A percentile compares a stretch with the other conserved stretches of the same genome.
Conservation (phyloP, 768 basidiomycete species). For the Russula griseocarnosa region DNA sequence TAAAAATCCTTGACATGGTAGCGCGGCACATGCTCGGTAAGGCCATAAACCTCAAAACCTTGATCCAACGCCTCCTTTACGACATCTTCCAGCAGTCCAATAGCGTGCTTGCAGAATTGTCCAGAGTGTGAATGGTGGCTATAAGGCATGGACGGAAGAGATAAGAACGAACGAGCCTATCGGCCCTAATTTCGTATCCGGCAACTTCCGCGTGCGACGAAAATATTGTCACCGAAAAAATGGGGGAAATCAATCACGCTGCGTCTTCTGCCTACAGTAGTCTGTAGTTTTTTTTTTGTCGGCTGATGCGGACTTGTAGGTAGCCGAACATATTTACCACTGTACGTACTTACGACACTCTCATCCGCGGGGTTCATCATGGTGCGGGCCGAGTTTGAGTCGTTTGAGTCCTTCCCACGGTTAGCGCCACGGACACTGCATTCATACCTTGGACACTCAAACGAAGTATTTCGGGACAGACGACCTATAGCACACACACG, state of each 20-base stretch:
- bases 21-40: slow-evolving; percentile 92
- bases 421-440: neutral
- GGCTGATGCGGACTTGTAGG: neutral
- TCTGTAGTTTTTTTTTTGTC: neutral
- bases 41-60: slow-evolving; percentile 76
- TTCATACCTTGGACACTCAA: neutral
- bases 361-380: neutral
- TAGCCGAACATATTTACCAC: neutral
- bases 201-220: neutral
- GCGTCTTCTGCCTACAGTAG: neutral
- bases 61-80: slow-evolving; percentile 74
- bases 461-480: neutral
- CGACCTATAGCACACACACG: neutral
- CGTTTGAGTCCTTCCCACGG: neutral
- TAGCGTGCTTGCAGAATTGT: slow-evolving; percentile 89
- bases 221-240: too few relatives aligned
- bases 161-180: neutral
- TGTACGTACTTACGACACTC: neutral
- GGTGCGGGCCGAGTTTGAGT: neutral
- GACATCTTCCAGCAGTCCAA: slow-evolving; percentile 74
- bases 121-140: slow-evolving; percentile 93
- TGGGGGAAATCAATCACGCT: neutral
- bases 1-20: slow-evolving; percentile 80
- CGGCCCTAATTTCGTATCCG: neutral
- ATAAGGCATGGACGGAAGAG: slow-evolving; percentile 46